A percentile compares a stretch with the other conserved stretches of the same genome.
Evolutionary conservation across 805 yeast species (phyloP).

Genomic region (Wickerhamomyces queroliae): DNA sequence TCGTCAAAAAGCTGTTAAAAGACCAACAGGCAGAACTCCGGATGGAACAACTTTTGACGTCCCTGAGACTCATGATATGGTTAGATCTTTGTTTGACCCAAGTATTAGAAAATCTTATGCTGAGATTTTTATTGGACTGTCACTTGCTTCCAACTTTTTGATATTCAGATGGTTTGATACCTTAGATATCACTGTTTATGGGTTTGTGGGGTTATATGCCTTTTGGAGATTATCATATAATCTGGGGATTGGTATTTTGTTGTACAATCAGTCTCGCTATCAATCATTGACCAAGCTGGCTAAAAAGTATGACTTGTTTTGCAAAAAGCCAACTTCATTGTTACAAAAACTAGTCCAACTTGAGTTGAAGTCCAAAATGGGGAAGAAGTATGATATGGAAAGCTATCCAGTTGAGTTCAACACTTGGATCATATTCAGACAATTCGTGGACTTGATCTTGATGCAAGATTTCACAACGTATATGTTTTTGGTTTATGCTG

Average conservation of each 20-base stretch:
- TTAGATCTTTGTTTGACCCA: constrained; percentile 75
- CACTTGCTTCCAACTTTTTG: constrained; percentile 30
- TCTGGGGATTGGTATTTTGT: constrained; percentile 69
- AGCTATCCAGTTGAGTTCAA: constrained; percentile 68
- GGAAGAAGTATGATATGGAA: constrained; percentile 27
- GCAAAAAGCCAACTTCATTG: constrained; percentile 21
- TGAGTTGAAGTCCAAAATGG: constrained; percentile 44
- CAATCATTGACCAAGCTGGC: constrained; percentile 50
- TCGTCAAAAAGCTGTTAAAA: no score
- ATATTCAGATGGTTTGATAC: constrained; percentile 25
- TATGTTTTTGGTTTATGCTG: constrained; percentile 47
- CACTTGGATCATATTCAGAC: constrained; percentile 77
- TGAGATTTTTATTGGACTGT: constrained; percentile 52
- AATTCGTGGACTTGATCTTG: constrained; percentile 71
- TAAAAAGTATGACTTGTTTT: constrained; percentile 36
- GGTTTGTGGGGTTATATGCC: constrained; percentile 50
- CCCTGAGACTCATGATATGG: constrained; percentile 73
- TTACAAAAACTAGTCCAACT: constrained; percentile 36
- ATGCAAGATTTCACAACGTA: constrained; percentile 83
- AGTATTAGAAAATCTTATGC: constrained; percentile 59
- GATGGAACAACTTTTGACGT: constrained; percentile 27
- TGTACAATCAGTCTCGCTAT: constrained; percentile 60
- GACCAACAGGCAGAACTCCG: constrained; percentile 19
- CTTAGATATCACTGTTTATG: constrained; percentile 10
- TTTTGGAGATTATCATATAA: constrained; percentile 77